These are phyloP conservation scores for Colletotrichum sp. DNA, from an alignment of 2,329 filamentous ascomycete genomes.

Conservation along the genomic window DNA sequence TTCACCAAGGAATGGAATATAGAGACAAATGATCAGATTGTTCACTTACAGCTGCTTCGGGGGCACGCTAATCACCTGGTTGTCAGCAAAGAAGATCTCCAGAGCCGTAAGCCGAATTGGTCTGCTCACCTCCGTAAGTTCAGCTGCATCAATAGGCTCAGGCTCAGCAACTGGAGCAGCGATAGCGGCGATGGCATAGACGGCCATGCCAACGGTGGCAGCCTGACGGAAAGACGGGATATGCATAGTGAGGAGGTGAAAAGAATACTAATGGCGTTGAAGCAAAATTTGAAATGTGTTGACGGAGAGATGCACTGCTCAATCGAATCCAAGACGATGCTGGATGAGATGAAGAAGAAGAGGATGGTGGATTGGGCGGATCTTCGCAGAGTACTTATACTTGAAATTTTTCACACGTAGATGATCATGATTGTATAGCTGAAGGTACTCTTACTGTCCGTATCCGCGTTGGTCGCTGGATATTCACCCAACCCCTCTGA, in stretches of 20 bases:
- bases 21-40: not conserved
- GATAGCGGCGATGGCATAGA: not conserved
- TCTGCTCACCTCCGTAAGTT: not conserved
- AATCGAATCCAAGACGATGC: not conserved
- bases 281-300: not conserved
- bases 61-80: not conserved
- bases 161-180: not conserved
- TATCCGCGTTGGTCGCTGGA: not conserved
- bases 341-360: not conserved
- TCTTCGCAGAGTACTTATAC: not conserved
- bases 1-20: not conserved
- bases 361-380: not conserved
- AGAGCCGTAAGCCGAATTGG: not conserved
- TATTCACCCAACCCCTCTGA: not conserved
- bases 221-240: not conserved
- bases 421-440: not conserved
- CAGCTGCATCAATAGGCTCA: not conserved
- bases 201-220: slow-evolving; percentile 2
- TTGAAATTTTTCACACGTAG: not conserved
- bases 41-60: not conserved
- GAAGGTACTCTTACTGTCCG: not conserved
- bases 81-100: not conserved
- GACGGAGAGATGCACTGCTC: not conserved
- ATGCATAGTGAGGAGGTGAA: not conserved
- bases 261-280: not conserved